Base-by-base conservation (phyloP, 805 yeast species). In the Starmerella davenportii region DNA sequence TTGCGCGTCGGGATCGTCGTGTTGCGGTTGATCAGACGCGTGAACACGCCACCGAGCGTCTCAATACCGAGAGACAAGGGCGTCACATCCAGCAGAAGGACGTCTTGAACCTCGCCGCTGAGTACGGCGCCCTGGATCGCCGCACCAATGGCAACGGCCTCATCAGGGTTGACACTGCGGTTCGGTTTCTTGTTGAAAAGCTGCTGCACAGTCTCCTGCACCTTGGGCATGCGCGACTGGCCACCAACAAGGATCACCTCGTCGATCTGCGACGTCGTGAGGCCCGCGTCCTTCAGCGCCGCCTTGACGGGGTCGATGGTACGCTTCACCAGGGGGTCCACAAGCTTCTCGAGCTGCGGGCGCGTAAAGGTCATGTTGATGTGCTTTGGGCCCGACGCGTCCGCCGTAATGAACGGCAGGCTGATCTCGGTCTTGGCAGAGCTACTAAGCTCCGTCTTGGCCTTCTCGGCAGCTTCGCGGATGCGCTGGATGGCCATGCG, bases 21-120 rank as follows among this genome's bases (percentile, higher is more conserved):
- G 76, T 84, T 79, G 67, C 92, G 77, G 66, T 79, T 75, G 60
- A 79, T 79, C 62, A 79, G 69, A 62, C 90, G 73, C 42, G 95
- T 85, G 69, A 84, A 84, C 48, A 84, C 95, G 67, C 95, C 95
- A 61, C 95, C 95, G 64, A 84, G 74, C 58, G 95, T 84, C 74
- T 84, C 95, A 60, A 84, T 84, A 77, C 95, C 95, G 49, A 84
- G 70, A 42, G 90, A 78, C 58, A 79, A 70, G 57, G 92, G 92
- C 34, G 90, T 79, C 39, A 79, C 92, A 63, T 84, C 95, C 54
- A 84, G 72, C 51, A 84, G 66, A 48, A 84, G 70, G 49, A 84
- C 93, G 57, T 84, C 93, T 59, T 79, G 80, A 49, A 84, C 93
- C 62, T 81, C 93, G 62, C 95, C 95, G 43, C 93, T 79, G 47